Evolutionary conservation across 2,329 filamentous ascomycete species (phyloP).

Genomic region (Acarospora socialis): DNA sequence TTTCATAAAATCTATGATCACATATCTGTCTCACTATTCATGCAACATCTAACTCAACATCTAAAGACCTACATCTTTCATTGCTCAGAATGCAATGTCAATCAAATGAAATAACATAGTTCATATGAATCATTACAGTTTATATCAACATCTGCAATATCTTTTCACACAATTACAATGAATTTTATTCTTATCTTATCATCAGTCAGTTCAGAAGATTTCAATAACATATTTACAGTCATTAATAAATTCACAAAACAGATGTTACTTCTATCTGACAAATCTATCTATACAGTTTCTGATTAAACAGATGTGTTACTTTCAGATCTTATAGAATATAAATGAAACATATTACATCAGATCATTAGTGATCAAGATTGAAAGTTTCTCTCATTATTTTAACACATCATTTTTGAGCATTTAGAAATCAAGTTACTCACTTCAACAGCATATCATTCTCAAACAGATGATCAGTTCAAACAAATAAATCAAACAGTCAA

Average conservation of each 20-base stretch:
- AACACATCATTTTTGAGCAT: not conserved
- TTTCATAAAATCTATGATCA: not conserved
- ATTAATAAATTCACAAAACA: conserved; percentile 5
- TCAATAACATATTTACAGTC: conserved; percentile 1
- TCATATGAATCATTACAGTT: conserved; percentile 1
- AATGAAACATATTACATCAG: not conserved
- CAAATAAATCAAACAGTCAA: no score
- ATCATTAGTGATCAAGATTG: conserved; percentile 3
- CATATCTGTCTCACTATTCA: not conserved
- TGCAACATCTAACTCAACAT: not conserved
- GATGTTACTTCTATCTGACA: conserved; percentile 1
- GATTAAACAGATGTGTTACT: not conserved
- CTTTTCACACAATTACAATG: conserved; percentile 2
- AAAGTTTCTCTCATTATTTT: conserved; percentile 1
- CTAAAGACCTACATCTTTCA: conserved; percentile 1
- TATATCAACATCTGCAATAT: not conserved
- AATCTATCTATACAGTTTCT: not conserved
- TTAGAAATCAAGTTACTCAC: no score
- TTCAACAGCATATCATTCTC: no score
- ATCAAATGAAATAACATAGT: not conserved
- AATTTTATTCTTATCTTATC: no score
- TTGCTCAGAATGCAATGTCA: not conserved
- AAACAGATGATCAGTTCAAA: no score
- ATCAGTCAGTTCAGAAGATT: no score
- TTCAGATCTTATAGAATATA: not conserved